These are phyloP conservation scores for Mucor lusitanicus DNA, from an alignment of 371 early-diverging fungal species.

Conservation along the genomic window DNA sequence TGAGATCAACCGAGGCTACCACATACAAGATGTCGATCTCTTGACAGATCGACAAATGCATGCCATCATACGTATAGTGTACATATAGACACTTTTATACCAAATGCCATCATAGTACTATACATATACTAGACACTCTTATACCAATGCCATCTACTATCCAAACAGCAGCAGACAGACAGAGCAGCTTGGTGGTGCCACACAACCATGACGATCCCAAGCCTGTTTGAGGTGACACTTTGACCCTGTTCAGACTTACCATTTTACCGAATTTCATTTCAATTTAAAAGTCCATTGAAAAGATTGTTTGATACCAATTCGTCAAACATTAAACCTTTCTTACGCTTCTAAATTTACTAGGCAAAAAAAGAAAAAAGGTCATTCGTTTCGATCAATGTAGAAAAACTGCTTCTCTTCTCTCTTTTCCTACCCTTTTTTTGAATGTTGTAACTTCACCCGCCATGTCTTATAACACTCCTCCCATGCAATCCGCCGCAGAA, in stretches of 20 bases:
- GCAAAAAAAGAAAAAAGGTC: neutral
- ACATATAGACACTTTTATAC: too few relatives aligned
- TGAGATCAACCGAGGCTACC: too few relatives aligned
- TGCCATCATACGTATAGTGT: too few relatives aligned
- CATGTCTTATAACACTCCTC: neutral
- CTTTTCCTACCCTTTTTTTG: neutral
- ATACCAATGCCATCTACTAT: too few relatives aligned
- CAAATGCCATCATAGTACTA: too few relatives aligned
- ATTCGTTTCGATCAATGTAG: neutral
- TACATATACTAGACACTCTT: too few relatives aligned
- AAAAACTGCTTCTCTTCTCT: neutral
- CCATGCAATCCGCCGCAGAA: neutral
- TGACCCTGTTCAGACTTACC: neutral
- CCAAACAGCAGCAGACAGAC: too few relatives aligned
- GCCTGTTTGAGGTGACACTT: neutral
- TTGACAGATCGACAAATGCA: too few relatives aligned
- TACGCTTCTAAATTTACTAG: neutral
- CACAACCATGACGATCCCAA: neutral
- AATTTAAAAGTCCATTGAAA: neutral
- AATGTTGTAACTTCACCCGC: neutral
- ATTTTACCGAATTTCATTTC: constrained; percentile 6
- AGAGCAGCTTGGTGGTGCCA: too few relatives aligned
- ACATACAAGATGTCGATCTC: too few relatives aligned
- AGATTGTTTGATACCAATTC: neutral
- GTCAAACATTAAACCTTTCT: neutral